phyloP scores from a whole-genome alignment of 1,139 yeast genomes.

The Hemisphaericaspora xylanilytica region DNA sequence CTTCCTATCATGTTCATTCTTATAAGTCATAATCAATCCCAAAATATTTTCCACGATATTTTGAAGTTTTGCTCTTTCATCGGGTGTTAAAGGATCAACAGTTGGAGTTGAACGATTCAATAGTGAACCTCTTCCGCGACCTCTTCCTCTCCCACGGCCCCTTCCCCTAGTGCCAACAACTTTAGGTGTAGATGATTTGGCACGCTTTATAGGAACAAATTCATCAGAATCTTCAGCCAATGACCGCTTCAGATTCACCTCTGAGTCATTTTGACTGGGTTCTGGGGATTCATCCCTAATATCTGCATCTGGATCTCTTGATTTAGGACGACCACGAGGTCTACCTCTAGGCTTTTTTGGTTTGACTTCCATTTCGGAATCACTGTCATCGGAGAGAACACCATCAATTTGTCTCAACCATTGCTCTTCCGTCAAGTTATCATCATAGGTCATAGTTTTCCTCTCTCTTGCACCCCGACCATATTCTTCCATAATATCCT shows the following conservation, averaged over 20 bases:
- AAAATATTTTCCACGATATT: slow-evolving; percentile 42
- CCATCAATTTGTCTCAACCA: slow-evolving; percentile 67
- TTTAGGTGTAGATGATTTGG: slow-evolving; percentile 30
- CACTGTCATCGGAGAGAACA: slow-evolving; percentile 35
- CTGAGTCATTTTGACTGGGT: slow-evolving; percentile 10
- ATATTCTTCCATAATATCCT: slow-evolving; percentile 41
- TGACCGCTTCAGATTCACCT: slow-evolving; percentile 11
- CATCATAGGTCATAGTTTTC: slow-evolving; percentile 59
- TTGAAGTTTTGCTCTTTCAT: slow-evolving; percentile 44
- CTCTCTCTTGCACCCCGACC: slow-evolving; percentile 70
- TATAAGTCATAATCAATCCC: slow-evolving; percentile 41
- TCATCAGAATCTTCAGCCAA: slow-evolving; percentile 14
- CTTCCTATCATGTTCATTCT: slow-evolving; percentile 40
- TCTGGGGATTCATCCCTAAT: slow-evolving; percentile 13
- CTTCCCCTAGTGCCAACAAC: slow-evolving; percentile 16
- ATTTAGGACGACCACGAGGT: slow-evolving; percentile 23
- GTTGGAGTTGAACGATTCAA: slow-evolving; percentile 36
- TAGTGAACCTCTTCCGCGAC: slow-evolving; percentile 27
- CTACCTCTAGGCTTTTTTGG: slow-evolving; percentile 27
- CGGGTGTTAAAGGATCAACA: slow-evolving; percentile 39
- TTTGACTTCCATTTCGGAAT: slow-evolving; percentile 23
- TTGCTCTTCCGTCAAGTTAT: slow-evolving; percentile 72
- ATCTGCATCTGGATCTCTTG: slow-evolving; percentile 12
- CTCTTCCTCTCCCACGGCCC: slow-evolving; percentile 25
- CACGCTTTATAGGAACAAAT: slow-evolving; percentile 21